Percentiles rank a stretch among this genome's conserved stretches.
Evolutionary conservation across 768 basidiomycete species (phyloP).

Genomic region (Hortiboletus flavorubellus): DNA sequence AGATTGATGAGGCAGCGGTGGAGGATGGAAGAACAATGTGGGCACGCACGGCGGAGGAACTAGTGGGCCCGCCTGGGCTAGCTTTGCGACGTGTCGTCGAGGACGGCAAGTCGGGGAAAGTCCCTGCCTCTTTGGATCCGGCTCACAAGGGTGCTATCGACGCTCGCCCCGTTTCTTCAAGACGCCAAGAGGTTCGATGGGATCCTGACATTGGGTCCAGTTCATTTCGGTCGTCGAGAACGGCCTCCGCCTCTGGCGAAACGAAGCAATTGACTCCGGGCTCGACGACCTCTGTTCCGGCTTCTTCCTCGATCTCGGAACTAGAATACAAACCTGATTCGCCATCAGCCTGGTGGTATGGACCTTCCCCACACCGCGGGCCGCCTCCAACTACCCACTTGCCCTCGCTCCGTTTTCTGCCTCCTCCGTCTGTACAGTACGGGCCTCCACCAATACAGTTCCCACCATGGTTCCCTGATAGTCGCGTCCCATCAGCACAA

Average conservation of each 20-base stretch:
- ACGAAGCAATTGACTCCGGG: background rate
- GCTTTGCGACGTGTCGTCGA: slow-evolving; percentile 2
- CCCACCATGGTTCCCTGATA: slow-evolving; percentile 15
- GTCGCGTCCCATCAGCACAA: slow-evolving; percentile 8
- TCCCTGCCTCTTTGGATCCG: background rate
- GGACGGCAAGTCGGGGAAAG: background rate
- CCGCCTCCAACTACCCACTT: slow-evolving; percentile 1
- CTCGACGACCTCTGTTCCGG: background rate
- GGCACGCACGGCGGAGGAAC: slow-evolving; percentile 16
- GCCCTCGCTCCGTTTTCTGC: slow-evolving; percentile 12
- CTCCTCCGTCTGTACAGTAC: slow-evolving; percentile 9
- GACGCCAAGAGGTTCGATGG: slow-evolving; percentile 12
- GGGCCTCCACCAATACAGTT: slow-evolving; percentile 13
- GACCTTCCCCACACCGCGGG: slow-evolving; percentile 5
- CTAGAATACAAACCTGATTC: slow-evolving; percentile 10
- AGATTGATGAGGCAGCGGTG: slow-evolving; percentile 21
- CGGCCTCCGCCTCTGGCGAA: background rate
- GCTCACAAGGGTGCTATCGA: background rate
- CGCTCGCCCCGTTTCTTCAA: background rate
- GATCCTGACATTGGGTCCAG: slow-evolving; percentile 6
- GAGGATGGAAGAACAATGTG: slow-evolving; percentile 23
- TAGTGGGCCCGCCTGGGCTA: slow-evolving; percentile 21
- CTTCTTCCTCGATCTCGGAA: slow-evolving; percentile 2
- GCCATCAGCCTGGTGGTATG: slow-evolving; percentile 8
- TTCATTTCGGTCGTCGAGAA: background rate